A percentile compares a stretch with the other conserved stretches of the same genome.
phyloP scores from a whole-genome alignment of 2,329 filamentous ascomycete species.

The Fusarium abutilonis region DNA sequence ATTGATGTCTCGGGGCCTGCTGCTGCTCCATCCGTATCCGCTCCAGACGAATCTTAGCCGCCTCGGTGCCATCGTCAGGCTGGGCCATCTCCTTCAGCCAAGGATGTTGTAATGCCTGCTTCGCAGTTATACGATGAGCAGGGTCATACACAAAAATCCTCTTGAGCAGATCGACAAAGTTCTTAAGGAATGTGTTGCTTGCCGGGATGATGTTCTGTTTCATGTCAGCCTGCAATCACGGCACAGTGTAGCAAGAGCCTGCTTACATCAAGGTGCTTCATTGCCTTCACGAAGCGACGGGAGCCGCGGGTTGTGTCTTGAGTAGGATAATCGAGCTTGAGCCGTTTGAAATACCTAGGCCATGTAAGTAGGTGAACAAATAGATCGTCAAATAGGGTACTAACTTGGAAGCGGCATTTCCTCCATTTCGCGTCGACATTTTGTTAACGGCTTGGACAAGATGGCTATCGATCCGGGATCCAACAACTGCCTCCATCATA shows the following conservation, averaged over 20 bases:
- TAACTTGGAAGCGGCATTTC: constrained; percentile 73
- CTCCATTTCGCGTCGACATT: constrained; percentile 64
- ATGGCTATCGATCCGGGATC: constrained; percentile 65
- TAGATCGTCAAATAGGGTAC: constrained; percentile 31
- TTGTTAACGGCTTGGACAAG: constrained; percentile 62
- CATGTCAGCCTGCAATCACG: constrained; percentile 9
- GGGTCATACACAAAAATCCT: constrained; percentile 77
- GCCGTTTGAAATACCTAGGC: constrained; percentile 71
- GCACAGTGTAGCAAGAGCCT: not conserved
- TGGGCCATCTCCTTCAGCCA: constrained; percentile 73
- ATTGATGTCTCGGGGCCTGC: constrained; percentile 45
- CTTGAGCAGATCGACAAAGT: constrained; percentile 71
- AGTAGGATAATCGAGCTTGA: constrained; percentile 72
- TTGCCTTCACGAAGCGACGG: constrained; percentile 74
- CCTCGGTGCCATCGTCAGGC: constrained; percentile 74
- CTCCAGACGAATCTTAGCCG: constrained; percentile 69
- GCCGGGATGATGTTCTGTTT: constrained; percentile 71
- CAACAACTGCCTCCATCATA: constrained; percentile 79
- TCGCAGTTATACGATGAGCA: constrained; percentile 71
- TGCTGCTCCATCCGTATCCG: constrained; percentile 58
- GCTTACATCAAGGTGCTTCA: constrained; percentile 72
- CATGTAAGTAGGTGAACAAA: constrained; percentile 41
- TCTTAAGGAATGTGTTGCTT: constrained; percentile 66
- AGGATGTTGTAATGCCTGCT: constrained; percentile 71
- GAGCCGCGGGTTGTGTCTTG: constrained; percentile 72